Conservation (phyloP, 352 stramenopile species). For the Phytophthora tubulina region DNA sequence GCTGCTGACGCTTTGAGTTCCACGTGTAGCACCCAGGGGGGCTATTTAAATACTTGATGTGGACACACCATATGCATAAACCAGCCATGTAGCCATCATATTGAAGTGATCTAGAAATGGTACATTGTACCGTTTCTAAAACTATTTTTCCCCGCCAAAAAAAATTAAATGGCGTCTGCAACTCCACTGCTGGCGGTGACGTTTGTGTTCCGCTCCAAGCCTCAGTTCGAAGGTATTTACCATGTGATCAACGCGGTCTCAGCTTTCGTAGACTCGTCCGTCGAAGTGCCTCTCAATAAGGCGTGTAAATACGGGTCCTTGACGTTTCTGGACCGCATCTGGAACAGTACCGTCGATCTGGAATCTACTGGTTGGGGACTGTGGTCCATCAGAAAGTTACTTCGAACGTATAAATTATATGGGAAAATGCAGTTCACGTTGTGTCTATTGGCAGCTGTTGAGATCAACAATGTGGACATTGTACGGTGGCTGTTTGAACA, state of each 20-base stretch:
- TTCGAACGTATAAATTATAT: constrained; percentile 14
- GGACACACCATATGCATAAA: too few species aligned
- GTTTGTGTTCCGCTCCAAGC: constrained; percentile 8
- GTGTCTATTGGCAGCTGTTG: constrained; percentile 12
- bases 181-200: constrained; percentile 11
- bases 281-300: constrained; percentile 10
- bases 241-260: constrained; percentile 7
- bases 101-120: too few species aligned
- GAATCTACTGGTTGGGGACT: constrained; percentile 1
- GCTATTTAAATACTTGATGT: not conserved
- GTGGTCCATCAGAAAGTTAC: constrained; percentile 21
- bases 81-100: too few species aligned
- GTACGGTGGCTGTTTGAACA: constrained; percentile 28
- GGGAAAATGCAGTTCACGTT: constrained; percentile 13
- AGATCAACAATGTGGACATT: constrained; percentile 11
- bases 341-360: constrained; percentile 16
- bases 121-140: too few species aligned
- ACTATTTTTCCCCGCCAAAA: too few species aligned
- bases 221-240: not conserved
- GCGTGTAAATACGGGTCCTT: constrained; percentile 13
- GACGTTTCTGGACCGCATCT: constrained; percentile 17
- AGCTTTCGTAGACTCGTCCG: constrained; percentile 13
- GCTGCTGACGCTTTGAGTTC: constrained; percentile 28
- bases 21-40: constrained; percentile 33
- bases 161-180: too few species aligned